phyloP scores from a whole-genome alignment of 345 rosid species.

The Euphorbia tirucalli region DNA sequence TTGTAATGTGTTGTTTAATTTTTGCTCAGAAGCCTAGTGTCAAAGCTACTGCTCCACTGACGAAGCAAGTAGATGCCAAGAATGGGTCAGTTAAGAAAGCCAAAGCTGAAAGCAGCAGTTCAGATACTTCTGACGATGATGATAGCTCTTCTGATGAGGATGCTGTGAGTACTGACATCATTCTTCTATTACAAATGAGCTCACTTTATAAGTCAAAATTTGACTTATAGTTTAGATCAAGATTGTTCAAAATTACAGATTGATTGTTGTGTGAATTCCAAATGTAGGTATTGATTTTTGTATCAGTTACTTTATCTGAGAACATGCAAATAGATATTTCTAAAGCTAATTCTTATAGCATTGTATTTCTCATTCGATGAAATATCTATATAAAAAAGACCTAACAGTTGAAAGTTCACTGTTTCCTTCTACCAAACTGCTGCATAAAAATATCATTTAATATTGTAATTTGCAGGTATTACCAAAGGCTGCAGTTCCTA shows the following conservation, averaged over 20 bases:
- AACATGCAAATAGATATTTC: no score
- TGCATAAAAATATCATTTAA: neutral
- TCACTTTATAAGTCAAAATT: neutral
- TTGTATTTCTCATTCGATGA: neutral
- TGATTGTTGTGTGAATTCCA: neutral
- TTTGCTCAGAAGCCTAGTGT: neutral
- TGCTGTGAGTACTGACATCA: constrained; percentile 6
- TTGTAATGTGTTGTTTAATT: no score
- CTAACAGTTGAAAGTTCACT: neutral
- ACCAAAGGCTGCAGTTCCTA: neutral
- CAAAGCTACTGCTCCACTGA: neutral
- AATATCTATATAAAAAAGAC: neutral
- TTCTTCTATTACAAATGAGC: neutral
- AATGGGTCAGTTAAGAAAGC: neutral
- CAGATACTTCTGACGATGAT: neutral
- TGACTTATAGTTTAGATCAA: neutral
- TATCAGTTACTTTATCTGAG: no score
- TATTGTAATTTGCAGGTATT: constrained; percentile 5
- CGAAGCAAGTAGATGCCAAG: neutral
- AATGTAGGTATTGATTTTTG: no score
- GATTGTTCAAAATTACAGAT: neutral
- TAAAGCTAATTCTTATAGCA: no score
- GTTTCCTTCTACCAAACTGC: neutral
- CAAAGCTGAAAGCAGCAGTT: neutral
- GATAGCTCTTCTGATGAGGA: constrained; percentile 20